These are phyloP conservation scores for Groenewaldozyma salmanticensis DNA, from an alignment of 805 yeast genomes.

Conservation along the genomic window DNA sequence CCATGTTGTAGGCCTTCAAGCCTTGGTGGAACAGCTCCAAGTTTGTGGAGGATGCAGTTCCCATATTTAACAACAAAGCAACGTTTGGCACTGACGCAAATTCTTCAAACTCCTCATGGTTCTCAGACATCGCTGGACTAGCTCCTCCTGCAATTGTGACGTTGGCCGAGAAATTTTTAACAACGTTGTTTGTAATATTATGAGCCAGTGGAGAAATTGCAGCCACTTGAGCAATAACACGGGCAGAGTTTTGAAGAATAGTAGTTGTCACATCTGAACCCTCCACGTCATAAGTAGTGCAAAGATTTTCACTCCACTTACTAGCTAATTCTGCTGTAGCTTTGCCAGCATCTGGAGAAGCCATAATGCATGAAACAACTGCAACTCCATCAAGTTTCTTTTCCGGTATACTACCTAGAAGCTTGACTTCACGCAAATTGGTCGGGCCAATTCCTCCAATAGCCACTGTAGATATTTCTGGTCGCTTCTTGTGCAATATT, in stretches of 20 bases:
- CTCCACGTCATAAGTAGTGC: neutral
- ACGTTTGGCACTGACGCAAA: conserved; percentile 46
- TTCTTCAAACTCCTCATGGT: conserved; percentile 55
- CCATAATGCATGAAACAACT: conserved; percentile 80
- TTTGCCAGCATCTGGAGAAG: conserved; percentile 40
- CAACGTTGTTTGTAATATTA: conserved; percentile 84
- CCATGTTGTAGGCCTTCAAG: conserved; percentile 44
- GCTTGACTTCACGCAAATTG: conserved; percentile 52
- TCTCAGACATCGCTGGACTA: conserved; percentile 83
- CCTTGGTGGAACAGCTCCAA: conserved; percentile 42
- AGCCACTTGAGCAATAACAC: conserved; percentile 21
- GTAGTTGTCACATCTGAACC: neutral
- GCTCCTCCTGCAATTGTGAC: conserved; percentile 76
- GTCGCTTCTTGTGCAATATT: conserved; percentile 32
- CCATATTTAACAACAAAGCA: conserved; percentile 62
- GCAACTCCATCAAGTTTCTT: conserved; percentile 68
- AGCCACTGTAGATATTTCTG: conserved; percentile 50
- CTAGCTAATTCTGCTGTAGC: conserved; percentile 37
- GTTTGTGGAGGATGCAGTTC: conserved; percentile 45
- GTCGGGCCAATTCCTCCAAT: conserved; percentile 69
- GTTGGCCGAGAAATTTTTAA: conserved; percentile 79
- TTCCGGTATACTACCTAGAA: conserved; percentile 35
- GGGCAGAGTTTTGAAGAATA: conserved; percentile 11
- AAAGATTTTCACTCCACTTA: conserved; percentile 9
- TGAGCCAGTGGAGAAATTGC: conserved; percentile 56